Percentiles rank a stretch among this genome's conserved stretches.
These are phyloP conservation scores for Mortierella sp. DNA, from an alignment of 371 early-diverging fungal genomes.

Conservation along the genomic window DNA sequence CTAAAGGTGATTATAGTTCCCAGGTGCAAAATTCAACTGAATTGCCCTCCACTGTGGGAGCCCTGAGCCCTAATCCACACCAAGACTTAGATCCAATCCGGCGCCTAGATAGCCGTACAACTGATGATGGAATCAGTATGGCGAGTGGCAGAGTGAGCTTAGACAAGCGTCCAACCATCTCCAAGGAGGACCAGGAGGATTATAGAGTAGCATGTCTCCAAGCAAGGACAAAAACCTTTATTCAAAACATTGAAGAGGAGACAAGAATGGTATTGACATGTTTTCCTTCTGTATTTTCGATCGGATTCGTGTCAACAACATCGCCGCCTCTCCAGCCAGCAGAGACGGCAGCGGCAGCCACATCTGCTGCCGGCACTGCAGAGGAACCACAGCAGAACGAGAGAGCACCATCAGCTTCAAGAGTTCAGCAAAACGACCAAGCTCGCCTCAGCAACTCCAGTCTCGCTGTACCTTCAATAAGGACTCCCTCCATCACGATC, in stretches of 20 bases:
- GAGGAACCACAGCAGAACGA: neutral
- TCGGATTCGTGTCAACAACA: conserved; percentile 14
- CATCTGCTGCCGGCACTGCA: neutral
- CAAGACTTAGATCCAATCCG: conserved; percentile 3
- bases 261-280: conserved; percentile 28
- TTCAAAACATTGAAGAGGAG: conserved; percentile 48
- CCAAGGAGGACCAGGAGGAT: conserved; percentile 14
- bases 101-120: conserved; percentile 12
- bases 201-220: conserved; percentile 28
- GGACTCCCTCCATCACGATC: conserved; percentile 38
- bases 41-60: neutral
- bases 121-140: conserved; percentile 10
- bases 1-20: neutral
- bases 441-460: conserved; percentile 15
- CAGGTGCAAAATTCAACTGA: conserved; percentile 6
- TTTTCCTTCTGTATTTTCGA: conserved; percentile 41
- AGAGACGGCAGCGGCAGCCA: neutral
- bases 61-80: neutral
- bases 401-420: neutral
- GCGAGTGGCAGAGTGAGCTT: conserved; percentile 6
- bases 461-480: conserved; percentile 14
- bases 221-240: conserved; percentile 38
- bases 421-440: conserved; percentile 15
- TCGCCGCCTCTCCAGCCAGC: conserved; percentile 1
- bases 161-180: conserved; percentile 2